phyloP scores from a whole-genome alignment of 441 rosid genomes.

The Mallotus repandus region DNA sequence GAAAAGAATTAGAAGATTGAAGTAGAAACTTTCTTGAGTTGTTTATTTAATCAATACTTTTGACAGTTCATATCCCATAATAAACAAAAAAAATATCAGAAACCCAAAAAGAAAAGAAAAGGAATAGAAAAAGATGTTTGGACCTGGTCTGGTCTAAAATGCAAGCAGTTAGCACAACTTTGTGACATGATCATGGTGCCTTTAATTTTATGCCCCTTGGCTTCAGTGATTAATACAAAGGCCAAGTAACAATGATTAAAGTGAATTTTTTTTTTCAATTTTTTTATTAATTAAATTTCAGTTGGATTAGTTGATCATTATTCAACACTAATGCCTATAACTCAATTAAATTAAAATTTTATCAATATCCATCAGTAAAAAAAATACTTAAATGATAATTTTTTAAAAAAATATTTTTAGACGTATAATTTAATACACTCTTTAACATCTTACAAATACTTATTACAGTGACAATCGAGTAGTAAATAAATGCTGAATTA shows the following conservation, averaged over 20 bases:
- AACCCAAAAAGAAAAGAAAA: neutral
- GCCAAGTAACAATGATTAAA: neutral
- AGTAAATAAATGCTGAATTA: too few relatives aligned
- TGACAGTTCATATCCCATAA: constrained; percentile 37
- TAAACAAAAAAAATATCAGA: constrained; percentile 1
- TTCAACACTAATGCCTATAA: too few relatives aligned
- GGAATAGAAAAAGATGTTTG: constrained; percentile 13
- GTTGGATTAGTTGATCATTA: too few relatives aligned
- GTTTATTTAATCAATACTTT: constrained; percentile 18
- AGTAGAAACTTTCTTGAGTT: constrained; percentile 25
- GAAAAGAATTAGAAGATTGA: constrained; percentile 28
- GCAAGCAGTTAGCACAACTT: neutral
- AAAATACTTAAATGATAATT: too few relatives aligned
- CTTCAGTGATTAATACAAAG: constrained; percentile 1
- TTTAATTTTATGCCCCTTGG: constrained; percentile 19
- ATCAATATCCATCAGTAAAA: too few relatives aligned
- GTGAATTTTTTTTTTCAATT: too few relatives aligned
- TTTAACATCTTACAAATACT: too few relatives aligned
- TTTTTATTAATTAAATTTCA: too few relatives aligned
- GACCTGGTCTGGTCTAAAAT: constrained; percentile 32
- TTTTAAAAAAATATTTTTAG: too few relatives aligned
- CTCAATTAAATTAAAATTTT: too few relatives aligned
- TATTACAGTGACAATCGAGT: too few relatives aligned
- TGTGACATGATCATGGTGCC: constrained; percentile 29
- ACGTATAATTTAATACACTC: too few relatives aligned